These are phyloP conservation scores for Cordyceps cateniannulata DNA, from an alignment of 2,329 filamentous ascomycete genomes.

Conservation along the genomic window DNA sequence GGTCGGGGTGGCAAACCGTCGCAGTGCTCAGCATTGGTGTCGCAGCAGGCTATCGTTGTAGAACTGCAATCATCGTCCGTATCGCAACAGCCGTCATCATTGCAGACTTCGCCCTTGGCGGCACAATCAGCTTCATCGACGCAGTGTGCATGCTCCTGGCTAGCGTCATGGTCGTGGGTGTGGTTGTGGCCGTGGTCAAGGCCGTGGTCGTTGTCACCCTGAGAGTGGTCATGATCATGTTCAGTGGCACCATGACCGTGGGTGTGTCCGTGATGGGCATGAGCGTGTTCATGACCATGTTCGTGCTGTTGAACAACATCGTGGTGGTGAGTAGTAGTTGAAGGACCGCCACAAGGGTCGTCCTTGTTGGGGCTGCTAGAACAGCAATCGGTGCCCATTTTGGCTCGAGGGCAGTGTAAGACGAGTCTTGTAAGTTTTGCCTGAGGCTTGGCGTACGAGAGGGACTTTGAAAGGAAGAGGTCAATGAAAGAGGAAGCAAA, in stretches of 20 bases:
- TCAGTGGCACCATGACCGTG: neutral
- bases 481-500: neutral
- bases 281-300: neutral
- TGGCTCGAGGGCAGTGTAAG: neutral
- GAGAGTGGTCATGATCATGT: neutral
- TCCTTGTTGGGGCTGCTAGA: conserved; percentile 7
- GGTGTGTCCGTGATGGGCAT: neutral
- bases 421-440: neutral
- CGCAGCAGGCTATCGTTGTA: conserved; percentile 20
- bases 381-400: conserved; percentile 15
- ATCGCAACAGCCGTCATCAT: conserved; percentile 17
- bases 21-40: conserved; percentile 21
- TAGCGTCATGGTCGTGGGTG: conserved; percentile 4
- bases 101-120: conserved; percentile 11
- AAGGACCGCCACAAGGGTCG: neutral
- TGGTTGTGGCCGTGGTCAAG: neutral
- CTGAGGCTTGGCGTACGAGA: neutral
- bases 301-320: neutral
- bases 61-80: conserved; percentile 15
- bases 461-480: neutral
- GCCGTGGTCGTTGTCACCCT: neutral
- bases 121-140: conserved; percentile 10
- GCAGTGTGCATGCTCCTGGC: conserved; percentile 7
- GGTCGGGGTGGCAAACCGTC: conserved; percentile 16
- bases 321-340: neutral